Percentiles rank a stretch among this genome's conserved stretches.
These are phyloP conservation scores for Ophiostoma piceae DNA, from an alignment of 2,329 filamentous ascomycete genomes.

Conservation along the genomic window DNA sequence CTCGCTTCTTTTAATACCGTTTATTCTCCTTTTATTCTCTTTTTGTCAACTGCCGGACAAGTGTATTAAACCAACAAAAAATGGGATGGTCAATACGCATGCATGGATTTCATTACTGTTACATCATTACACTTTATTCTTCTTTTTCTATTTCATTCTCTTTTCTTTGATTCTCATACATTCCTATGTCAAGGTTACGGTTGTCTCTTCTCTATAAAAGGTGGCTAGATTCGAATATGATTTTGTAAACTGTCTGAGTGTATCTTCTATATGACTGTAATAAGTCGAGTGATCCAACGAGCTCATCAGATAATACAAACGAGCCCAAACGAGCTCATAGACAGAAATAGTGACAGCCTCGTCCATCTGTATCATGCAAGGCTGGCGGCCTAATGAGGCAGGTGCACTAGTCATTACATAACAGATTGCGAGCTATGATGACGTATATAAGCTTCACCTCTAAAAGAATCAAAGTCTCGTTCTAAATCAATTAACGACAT, in stretches of 20 bases:
- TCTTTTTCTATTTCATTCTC: background rate
- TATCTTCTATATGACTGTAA: no score
- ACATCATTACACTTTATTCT: background rate
- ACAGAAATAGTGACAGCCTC: background rate
- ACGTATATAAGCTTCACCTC: background rate
- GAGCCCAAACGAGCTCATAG: background rate
- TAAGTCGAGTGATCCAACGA: no score
- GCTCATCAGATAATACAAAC: background rate
- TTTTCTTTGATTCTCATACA: background rate
- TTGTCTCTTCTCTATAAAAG: background rate
- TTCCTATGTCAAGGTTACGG: no score
- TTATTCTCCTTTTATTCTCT: background rate
- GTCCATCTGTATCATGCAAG: background rate
- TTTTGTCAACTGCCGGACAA: background rate
- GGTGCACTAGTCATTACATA: slow-evolving; percentile 3
- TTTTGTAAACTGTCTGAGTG: background rate
- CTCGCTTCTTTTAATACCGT: background rate
- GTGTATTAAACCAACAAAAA: slow-evolving; percentile 7
- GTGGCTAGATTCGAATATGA: background rate
- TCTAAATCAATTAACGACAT: background rate
- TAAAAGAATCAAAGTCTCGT: no score
- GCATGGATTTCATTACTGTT: background rate
- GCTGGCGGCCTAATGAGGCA: background rate
- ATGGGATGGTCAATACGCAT: background rate
- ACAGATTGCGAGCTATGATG: background rate